Percentiles rank a stretch among this genome's conserved stretches.
phyloP scores from a whole-genome alignment of 1,139 yeast species.

The Taiozyma sp. region DNA sequence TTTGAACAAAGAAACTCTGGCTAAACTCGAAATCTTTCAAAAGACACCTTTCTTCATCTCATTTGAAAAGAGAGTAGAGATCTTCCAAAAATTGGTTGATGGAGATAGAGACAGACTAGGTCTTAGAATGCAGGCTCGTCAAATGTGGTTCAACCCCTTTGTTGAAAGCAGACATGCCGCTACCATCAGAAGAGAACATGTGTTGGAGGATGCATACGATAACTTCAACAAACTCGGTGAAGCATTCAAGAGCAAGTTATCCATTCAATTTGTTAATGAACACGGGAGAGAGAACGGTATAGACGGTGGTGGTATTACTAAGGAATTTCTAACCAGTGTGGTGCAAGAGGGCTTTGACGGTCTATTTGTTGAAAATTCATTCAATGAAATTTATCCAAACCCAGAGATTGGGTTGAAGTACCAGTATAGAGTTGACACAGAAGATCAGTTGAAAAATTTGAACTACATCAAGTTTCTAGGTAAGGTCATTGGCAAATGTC shows the following conservation, averaged over 20 bases:
- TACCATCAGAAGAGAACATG: slow-evolving; percentile 59
- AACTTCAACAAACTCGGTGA: slow-evolving; percentile 44
- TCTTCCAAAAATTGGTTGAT: slow-evolving; percentile 63
- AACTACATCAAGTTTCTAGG: slow-evolving; percentile 64
- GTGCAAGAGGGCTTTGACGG: slow-evolving; percentile 61
- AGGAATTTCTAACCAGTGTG: slow-evolving; percentile 79
- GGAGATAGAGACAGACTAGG: slow-evolving; percentile 39
- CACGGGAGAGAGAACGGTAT: slow-evolving; percentile 75
- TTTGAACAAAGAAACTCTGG: slow-evolving; percentile 8
- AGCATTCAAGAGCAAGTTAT: slow-evolving; percentile 53
- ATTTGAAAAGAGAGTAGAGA: slow-evolving; percentile 66
- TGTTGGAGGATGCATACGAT: slow-evolving; percentile 71
- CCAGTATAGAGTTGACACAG: slow-evolving; percentile 24
- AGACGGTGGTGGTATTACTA: slow-evolving; percentile 96
- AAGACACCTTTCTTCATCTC: slow-evolving; percentile 77
- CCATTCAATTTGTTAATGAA: slow-evolving; percentile 65
- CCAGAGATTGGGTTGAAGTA: slow-evolving; percentile 46
- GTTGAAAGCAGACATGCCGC: slow-evolving; percentile 35
- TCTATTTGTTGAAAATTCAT: slow-evolving; percentile 49
- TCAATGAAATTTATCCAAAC: slow-evolving; percentile 71
- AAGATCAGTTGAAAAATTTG: slow-evolving; percentile 31
- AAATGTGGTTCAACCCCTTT: slow-evolving; percentile 9
- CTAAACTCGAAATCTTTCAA: slow-evolving; percentile 46
- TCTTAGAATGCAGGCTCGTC: slow-evolving; percentile 16
- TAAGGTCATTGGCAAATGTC: slow-evolving; percentile 79